These are phyloP conservation scores for Stachybotrys echinatus DNA, from an alignment of 2,329 filamentous ascomycete genomes.

Conservation along the genomic window DNA sequence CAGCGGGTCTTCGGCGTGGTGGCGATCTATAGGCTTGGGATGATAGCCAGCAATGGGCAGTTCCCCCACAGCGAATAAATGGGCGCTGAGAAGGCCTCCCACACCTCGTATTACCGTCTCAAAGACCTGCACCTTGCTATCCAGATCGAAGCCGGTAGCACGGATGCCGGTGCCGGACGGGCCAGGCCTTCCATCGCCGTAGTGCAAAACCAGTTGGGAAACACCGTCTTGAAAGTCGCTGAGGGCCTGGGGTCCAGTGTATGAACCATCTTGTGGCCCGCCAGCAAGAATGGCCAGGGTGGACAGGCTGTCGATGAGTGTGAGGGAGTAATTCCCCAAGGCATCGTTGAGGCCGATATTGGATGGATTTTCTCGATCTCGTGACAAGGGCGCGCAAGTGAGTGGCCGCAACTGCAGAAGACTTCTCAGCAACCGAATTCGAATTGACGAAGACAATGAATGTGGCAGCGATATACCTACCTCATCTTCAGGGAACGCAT, in stretches of 20 bases:
- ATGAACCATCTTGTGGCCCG: constrained; percentile 42
- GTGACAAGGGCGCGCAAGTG: constrained; percentile 75
- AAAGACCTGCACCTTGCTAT: constrained; percentile 98
- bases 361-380: constrained; percentile 72
- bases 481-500: constrained; percentile 96
- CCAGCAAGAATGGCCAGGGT: constrained; percentile 90
- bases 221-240: constrained; percentile 77
- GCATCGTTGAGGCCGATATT: constrained; percentile 92
- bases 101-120: constrained; percentile 94
- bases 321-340: constrained; percentile 93
- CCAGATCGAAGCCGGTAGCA: constrained; percentile 81
- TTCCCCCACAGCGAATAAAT: constrained; percentile 87
- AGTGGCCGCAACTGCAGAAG: constrained; percentile 67
- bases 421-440: constrained; percentile 8
- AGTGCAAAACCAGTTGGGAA: constrained; percentile 68
- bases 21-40: constrained; percentile 31
- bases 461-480: constrained; percentile 26
- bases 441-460: no score
- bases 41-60: constrained; percentile 79
- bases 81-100: constrained; percentile 85
- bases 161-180: constrained; percentile 64
- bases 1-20: constrained; percentile 31
- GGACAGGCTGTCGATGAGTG: constrained; percentile 89
- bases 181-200: constrained; percentile 76
- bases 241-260: constrained; percentile 45